Conservation (phyloP, 2,329 filamentous ascomycete genomes). For the Aspergillus quadrilineatus region DNA sequence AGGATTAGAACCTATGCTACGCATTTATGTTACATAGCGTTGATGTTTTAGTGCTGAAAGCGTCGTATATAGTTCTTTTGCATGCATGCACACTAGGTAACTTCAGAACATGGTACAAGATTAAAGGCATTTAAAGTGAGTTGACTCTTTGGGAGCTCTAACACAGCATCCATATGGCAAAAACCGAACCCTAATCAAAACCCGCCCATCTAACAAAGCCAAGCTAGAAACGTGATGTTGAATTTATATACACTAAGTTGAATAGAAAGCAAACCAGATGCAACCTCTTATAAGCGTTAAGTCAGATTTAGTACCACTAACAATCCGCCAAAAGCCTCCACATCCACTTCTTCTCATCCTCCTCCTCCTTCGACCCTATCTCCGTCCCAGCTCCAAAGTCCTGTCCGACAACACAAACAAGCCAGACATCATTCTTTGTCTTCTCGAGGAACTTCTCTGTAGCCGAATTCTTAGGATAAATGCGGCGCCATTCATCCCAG, state of each 20-base stretch:
- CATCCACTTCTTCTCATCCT: slow-evolving; percentile 41
- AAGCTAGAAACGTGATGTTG: slow-evolving; percentile 1
- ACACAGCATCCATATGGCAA: neutral
- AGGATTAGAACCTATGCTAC: neutral
- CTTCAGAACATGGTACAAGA: too few relatives aligned
- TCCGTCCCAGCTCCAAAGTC: slow-evolving; percentile 45
- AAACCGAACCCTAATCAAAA: neutral
- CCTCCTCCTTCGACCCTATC: slow-evolving; percentile 38
- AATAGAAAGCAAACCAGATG: neutral
- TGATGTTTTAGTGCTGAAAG: neutral
- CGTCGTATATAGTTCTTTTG: neutral
- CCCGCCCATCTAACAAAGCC: neutral
- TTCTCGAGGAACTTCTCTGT: slow-evolving; percentile 70
- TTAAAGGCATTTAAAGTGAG: too few relatives aligned
- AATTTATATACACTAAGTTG: slow-evolving; percentile 10
- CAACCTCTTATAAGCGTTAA: neutral
- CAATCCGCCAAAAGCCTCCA: slow-evolving; percentile 40
- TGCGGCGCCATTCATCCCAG: slow-evolving; percentile 88
- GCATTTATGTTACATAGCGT: neutral
- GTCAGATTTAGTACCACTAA: slow-evolving; percentile 4
- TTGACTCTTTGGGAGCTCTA: too few relatives aligned
- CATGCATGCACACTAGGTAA: neutral
- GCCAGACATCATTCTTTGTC: slow-evolving; percentile 70
- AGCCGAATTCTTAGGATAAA: slow-evolving; percentile 73
- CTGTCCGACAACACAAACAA: slow-evolving; percentile 69